Base-by-base conservation (phyloP, 768 basidiomycete genomes). In the Ramaria sp. region DNA sequence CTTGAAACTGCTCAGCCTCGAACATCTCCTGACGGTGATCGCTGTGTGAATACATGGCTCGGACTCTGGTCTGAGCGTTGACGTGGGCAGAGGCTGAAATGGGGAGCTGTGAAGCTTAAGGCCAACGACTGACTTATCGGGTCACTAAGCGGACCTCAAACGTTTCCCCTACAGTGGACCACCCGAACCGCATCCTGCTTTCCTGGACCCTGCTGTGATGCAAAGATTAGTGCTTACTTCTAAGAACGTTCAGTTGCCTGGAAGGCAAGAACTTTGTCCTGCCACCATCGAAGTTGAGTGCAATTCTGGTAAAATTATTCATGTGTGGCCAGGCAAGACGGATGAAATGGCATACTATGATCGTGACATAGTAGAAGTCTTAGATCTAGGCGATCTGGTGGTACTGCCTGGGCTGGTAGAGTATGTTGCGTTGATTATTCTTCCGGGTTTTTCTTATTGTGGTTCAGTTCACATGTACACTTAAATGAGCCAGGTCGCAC, bases 401-500 rank as follows among this genome's bases (percentile, higher is more conserved):
- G 70, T 92, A 33, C 73, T 92, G 15, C 90, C 90, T 7, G 90
- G 90, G 22, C 76, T 91, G 34, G 82, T 92, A 43, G 90, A 92
- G 89, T 88, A 63, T 56, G 82, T 34, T 34, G 34, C 27, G 45
- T n/a, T n/a, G 43, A 46, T 20, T 15, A n/a, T 11, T 54, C 19
- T 10, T 42, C 27, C 42, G 13, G 33, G 31, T 46, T 30, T 58
- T 41, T 53, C 45, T 59, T 12, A 24, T 56, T 24, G 42, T 53
- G 6, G 20, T 37, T 45, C 53, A 92, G 90, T 69, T 79, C 88
- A 9, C 90, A 96, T 65, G 93, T 95, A 24, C 93, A 96, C 70
- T 78, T 95, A 54, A 95, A 95, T 69, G 90, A 94, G 64, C 93
- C 92, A 7, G 93, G 93, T 12, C 82, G 93, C 24, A 91, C 90